Evolutionary conservation across 1,284 basidiomycete species (phyloP), one percentile per base, ranked within the genome.

Genomic region (Ceratobasidium sp.): DNA sequence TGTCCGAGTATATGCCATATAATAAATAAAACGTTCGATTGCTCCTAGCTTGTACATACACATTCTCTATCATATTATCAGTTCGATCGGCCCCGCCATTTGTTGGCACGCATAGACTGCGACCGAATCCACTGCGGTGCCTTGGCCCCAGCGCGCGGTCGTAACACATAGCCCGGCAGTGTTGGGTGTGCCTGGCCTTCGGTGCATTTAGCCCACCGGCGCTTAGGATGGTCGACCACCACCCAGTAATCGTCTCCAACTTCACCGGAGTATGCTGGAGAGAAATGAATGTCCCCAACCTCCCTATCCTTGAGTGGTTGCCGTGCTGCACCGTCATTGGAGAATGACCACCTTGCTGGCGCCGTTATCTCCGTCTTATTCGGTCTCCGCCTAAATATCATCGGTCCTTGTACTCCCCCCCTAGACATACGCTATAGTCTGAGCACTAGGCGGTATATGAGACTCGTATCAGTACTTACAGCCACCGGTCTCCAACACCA

Each of bases 81-180:
- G 33, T 33, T 33, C 4, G 33, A 33, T 12, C 23, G 57, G 7
- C 57, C 23, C 13, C 57, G 57, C 33, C 10, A 59, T 26, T 15
- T 59, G 57, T 59, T 59, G n/a, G 57, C 57, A 28, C 57, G 57
- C 26, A 59, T 7, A 59, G 57, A 59, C 33, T 59, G 57, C 13
- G 26, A 10, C 10, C 7, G 57, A 7, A 59, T 59, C 57, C 57
- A 59, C 17, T 59, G 57, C 4, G 57, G 57, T 17, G 57, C n/a
- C 23, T 38, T 59, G 1, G 26, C 17, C 9, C 57, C 23, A 28
- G 6, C 57, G 9, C 57, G 57, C 5, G 7, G 57, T 28, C 57
- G 26, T 38, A 28, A 15, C 23, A 28, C 57, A 59, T 59, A 59
- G 6, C 33, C 57, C 23, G 9, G n/a, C 5, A 59, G 3, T 13